Conservation (phyloP, 306 rosid genomes). For the Dicorynia guianensis region DNA sequence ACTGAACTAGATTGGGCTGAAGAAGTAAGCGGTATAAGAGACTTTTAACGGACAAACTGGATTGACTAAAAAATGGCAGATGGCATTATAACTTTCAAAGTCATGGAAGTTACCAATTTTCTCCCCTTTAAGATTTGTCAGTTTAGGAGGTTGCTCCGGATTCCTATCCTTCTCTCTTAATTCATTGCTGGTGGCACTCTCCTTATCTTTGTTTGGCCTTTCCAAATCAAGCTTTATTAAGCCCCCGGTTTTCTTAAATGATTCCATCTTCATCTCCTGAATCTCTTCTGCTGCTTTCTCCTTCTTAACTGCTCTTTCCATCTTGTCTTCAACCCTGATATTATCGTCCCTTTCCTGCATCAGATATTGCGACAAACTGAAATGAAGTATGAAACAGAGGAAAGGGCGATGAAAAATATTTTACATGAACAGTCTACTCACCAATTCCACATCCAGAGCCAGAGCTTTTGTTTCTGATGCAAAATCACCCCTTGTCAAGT, state of each 20-base stretch:
- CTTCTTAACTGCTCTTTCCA: constrained; percentile 41
- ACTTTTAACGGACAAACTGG: constrained; percentile 35
- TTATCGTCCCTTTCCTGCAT: constrained; percentile 48
- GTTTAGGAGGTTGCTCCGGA: constrained; percentile 41
- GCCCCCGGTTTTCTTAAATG: constrained; percentile 44
- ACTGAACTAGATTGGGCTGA: constrained; percentile 49
- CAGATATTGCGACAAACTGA: constrained; percentile 31
- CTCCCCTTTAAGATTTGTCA: constrained; percentile 44
- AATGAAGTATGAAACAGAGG: background rate
- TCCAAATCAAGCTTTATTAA: constrained; percentile 49
- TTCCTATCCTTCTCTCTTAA: constrained; percentile 43
- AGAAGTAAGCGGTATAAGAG: constrained; percentile 30
- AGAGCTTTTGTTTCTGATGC: constrained; percentile 43
- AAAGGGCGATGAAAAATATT: background rate
- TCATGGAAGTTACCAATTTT: constrained; percentile 54
- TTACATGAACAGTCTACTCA: constrained; percentile 38
- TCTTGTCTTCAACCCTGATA: constrained; percentile 48
- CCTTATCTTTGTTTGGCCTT: constrained; percentile 44
- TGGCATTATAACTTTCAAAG: background rate
- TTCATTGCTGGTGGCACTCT: constrained; percentile 27
- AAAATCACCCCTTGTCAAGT: constrained; percentile 43
- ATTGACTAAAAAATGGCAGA: constrained; percentile 33
- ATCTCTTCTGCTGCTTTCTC: constrained; percentile 40
- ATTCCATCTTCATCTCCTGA: constrained; percentile 43
- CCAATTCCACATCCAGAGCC: constrained; percentile 45